A percentile compares a stretch with the other conserved stretches of the same genome.
phyloP scores from a whole-genome alignment of 148 eudicot genomes.

The Rhododendron molle region DNA sequence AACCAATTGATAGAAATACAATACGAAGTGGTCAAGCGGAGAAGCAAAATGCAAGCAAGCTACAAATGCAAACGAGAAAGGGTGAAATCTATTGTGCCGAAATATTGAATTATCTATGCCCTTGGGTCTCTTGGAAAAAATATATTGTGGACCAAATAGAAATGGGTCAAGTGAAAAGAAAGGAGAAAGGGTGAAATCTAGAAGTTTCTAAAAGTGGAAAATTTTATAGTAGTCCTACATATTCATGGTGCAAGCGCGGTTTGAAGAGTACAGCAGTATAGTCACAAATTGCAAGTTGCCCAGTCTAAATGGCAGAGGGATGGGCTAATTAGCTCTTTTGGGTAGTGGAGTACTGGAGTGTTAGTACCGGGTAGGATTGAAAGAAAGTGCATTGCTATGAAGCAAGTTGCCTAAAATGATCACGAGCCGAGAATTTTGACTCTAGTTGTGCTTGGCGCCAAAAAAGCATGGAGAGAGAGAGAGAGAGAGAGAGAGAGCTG shows the following conservation, averaged over 20 bases:
- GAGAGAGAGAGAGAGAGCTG: background rate
- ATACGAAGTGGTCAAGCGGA: too few species aligned
- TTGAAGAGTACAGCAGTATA: background rate
- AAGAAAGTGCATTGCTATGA: background rate
- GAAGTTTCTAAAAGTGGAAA: background rate
- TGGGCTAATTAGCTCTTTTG: background rate
- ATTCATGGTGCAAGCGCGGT: background rate
- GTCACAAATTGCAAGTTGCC: background rate
- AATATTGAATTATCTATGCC: background rate
- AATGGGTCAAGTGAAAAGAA: background rate
- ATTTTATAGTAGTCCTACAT: too few species aligned
- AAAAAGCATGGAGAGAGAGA: background rate
- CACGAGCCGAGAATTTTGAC: background rate
- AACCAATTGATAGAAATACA: too few species aligned
- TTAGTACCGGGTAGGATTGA: background rate
- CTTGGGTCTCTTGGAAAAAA: background rate
- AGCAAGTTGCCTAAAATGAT: background rate
- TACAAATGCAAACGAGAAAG: too few species aligned
- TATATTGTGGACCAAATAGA: background rate
- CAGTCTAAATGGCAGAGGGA: background rate
- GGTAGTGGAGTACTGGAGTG: background rate
- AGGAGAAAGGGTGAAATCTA: background rate
- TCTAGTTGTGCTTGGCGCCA: background rate
- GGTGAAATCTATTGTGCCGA: background rate
- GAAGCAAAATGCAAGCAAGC: too few species aligned